Percentiles rank a stretch among this genome's conserved stretches.
These are phyloP conservation scores for Wallemia ichthyophaga DNA, from an alignment of 1,284 basidiomycete species.

Conservation along the genomic window DNA sequence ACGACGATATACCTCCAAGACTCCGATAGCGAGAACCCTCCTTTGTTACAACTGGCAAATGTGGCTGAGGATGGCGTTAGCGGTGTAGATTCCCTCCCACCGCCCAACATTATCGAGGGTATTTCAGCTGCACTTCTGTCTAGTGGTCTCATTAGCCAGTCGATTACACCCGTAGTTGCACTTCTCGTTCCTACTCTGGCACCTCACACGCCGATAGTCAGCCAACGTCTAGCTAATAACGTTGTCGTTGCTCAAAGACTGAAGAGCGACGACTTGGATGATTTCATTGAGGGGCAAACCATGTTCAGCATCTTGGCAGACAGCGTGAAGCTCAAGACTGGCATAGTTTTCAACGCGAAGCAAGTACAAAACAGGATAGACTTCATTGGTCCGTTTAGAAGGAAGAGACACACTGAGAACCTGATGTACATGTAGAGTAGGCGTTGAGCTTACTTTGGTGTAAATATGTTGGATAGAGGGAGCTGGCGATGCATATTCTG, in stretches of 20 bases:
- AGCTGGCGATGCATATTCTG: constrained; percentile 31
- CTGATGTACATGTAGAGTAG: neutral
- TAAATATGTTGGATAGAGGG: neutral
- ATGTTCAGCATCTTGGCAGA: neutral
- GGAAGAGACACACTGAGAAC: neutral
- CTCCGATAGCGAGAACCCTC: neutral
- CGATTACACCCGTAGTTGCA: neutral
- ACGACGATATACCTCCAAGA: neutral
- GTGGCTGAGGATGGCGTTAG: neutral
- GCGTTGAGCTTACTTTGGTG: too few relatives aligned
- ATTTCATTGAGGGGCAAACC: neutral
- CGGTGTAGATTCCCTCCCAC: neutral
- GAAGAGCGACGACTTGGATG: neutral
- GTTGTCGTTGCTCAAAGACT: neutral
- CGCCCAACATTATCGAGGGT: neutral
- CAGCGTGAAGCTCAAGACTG: neutral
- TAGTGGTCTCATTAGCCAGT: neutral
- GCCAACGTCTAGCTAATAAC: neutral
- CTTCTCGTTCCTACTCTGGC: neutral
- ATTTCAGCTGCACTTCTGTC: neutral
- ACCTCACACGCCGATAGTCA: neutral
- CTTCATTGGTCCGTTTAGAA: neutral
- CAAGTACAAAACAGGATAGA: neutral
- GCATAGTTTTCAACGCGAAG: neutral
- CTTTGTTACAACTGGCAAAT: neutral